A percentile compares a stretch with the other conserved stretches of the same genome.
Evolutionary conservation across 2,329 filamentous ascomycete species (phyloP).

Genomic region (Colletotrichum sp.): DNA sequence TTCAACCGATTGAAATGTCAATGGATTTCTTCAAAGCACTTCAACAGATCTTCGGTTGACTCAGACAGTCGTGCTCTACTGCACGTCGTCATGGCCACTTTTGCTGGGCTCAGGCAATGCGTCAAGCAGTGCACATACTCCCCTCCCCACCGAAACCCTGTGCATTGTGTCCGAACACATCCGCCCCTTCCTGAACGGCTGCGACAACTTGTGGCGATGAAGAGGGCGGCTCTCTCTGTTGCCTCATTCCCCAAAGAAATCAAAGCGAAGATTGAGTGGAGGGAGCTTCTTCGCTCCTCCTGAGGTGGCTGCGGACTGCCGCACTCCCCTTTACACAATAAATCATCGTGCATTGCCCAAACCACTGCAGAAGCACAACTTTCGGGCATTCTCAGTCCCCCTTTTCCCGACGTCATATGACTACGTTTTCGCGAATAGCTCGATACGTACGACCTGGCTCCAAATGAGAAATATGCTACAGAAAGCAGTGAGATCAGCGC

Average conservation of each 20-base stretch:
- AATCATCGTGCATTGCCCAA: not conserved
- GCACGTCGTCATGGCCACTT: not conserved
- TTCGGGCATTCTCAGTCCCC: not conserved
- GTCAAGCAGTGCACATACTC: not conserved
- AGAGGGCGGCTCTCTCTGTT: fast-evolving
- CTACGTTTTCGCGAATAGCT: not conserved
- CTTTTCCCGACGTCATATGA: not conserved
- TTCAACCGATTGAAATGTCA: not conserved
- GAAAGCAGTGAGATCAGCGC: not conserved
- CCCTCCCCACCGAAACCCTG: not conserved
- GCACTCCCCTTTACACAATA: not conserved
- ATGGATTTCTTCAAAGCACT: not conserved
- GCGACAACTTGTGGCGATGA: not conserved
- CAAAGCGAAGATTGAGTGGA: not conserved
- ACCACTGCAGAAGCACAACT: not conserved
- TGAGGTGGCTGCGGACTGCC: not conserved
- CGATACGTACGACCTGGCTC: not conserved
- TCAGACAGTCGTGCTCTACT: not conserved
- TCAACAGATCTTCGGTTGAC: not conserved
- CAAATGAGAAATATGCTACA: not conserved
- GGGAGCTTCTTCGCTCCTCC: not conserved
- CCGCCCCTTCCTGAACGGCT: not conserved
- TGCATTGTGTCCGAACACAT: not conserved
- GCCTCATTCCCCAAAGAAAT: not conserved
- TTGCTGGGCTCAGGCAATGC: not conserved